Evolutionary conservation across 371 early-diverging fungal genomes (phyloP).

Genomic region (Encephalitozoon intestinalis): DNA sequence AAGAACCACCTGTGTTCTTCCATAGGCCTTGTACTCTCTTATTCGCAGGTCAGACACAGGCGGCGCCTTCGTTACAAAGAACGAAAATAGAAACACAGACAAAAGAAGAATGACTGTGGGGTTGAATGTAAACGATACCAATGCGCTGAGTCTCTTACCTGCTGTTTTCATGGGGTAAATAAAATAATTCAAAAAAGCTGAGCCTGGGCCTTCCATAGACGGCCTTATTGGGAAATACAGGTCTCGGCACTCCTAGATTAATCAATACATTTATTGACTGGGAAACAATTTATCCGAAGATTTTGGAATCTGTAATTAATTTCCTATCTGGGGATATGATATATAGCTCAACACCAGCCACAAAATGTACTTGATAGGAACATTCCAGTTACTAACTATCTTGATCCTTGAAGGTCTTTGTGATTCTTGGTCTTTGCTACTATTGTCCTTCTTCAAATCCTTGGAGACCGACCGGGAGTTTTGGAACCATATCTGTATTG

Average conservation of each 20-base stretch:
- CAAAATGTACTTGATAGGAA: not conserved
- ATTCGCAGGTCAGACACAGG: not conserved
- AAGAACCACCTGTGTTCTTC: not conserved
- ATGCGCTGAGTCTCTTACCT: not conserved
- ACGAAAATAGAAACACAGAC: constrained; percentile 19
- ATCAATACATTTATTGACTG: not conserved
- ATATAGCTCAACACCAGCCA: not conserved
- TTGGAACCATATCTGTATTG: constrained; percentile 58
- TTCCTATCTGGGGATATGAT: not conserved
- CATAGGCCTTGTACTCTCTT: not conserved
- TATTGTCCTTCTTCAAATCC: constrained; percentile 16
- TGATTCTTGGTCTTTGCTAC: not conserved
- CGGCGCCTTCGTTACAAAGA: not conserved
- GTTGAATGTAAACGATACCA: not conserved
- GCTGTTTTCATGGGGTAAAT: constrained; percentile 14
- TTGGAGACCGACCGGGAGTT: constrained; percentile 16
- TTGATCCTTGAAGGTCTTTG: not conserved
- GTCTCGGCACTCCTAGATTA: not conserved
- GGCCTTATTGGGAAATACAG: not conserved
- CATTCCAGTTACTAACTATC: not conserved
- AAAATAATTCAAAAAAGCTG: not conserved
- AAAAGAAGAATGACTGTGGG: constrained; percentile 16
- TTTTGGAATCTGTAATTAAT: not conserved
- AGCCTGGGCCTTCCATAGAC: not conserved
- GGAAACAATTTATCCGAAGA: not conserved